Evolutionary conservation across 306 rosid genomes (phyloP).

Genomic region (Bauhinia variegata): DNA sequence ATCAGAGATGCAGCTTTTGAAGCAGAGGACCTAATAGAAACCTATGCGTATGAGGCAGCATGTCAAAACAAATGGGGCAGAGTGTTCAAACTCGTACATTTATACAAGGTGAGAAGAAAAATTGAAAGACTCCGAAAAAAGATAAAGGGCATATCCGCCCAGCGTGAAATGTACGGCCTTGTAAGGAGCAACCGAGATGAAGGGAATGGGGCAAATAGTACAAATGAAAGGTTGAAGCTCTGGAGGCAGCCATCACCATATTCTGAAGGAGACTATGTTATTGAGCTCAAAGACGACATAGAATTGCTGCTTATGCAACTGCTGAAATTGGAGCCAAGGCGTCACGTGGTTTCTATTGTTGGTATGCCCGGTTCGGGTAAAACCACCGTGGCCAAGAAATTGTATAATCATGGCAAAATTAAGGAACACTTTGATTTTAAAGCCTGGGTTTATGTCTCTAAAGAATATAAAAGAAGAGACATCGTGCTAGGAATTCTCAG

Average conservation of each 20-base stretch:
- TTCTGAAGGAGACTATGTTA: conserved; percentile 45
- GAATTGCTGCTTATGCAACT: conserved; percentile 26
- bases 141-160: conserved; percentile 36
- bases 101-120: conserved; percentile 16
- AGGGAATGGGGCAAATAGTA: background rate
- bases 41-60: conserved; percentile 31
- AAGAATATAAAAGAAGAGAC: conserved; percentile 47
- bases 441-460: conserved; percentile 54
- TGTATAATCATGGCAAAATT: conserved; percentile 32
- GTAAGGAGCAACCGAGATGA: background rate
- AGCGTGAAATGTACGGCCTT: conserved; percentile 39
- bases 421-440: conserved; percentile 39
- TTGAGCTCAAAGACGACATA: conserved; percentile 48
- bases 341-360: conserved; percentile 47
- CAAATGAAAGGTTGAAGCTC: conserved; percentile 28
- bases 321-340: conserved; percentile 19
- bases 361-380: conserved; percentile 58
- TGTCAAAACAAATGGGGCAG: conserved; percentile 14
- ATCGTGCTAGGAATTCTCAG: conserved; percentile 44
- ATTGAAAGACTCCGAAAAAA: conserved; percentile 25
- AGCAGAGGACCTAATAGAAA: conserved; percentile 45
- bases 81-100: conserved; percentile 16
- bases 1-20: conserved; percentile 50
- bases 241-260: conserved; percentile 48
- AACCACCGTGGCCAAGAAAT: conserved; percentile 47